Evolutionary conservation across 108 stramenopile genomes (phyloP).

Genomic region (Stephanodiscus minutulus): DNA sequence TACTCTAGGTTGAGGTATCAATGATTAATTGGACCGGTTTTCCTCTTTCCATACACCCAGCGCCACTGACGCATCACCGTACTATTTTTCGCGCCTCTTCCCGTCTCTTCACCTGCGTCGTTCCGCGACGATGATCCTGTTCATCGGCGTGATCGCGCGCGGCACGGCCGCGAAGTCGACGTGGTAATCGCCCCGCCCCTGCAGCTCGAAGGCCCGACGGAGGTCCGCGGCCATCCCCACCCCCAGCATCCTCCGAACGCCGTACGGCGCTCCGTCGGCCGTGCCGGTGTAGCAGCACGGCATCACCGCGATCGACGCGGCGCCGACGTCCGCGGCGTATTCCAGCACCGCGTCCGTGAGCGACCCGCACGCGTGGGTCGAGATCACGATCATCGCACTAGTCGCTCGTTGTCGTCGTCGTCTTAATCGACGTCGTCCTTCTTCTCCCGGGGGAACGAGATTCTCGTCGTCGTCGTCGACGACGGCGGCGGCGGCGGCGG

Average conservation of each 20-base stretch:
- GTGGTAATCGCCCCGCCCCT: slow-evolving; percentile 49
- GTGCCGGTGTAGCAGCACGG: slow-evolving; percentile 68
- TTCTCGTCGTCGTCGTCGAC: background rate
- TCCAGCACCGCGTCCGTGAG: slow-evolving; percentile 44
- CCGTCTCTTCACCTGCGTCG: slow-evolving; percentile 20
- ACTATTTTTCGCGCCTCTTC: too few species aligned
- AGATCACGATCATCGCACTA: slow-evolving; percentile 30
- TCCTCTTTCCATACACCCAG: too few species aligned
- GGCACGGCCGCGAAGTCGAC: slow-evolving; percentile 57
- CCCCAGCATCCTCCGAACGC: slow-evolving; percentile 48
- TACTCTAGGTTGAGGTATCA: too few species aligned
- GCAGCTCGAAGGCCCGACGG: slow-evolving; percentile 33
- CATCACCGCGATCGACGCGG: slow-evolving; percentile 55
- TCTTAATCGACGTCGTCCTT: background rate
- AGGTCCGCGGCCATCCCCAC: slow-evolving; percentile 53
- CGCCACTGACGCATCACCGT: too few species aligned
- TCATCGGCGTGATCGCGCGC: slow-evolving; percentile 55
- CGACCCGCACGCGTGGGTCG: slow-evolving; percentile 57
- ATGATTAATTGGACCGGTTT: too few species aligned
- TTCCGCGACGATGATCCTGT: slow-evolving; percentile 62
- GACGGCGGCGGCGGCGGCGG: too few species aligned
- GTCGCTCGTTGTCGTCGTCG: background rate
- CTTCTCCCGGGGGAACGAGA: background rate
- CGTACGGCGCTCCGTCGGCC: slow-evolving; percentile 51
- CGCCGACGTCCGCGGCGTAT: slow-evolving; percentile 20